Base-by-base conservation (phyloP, 2,329 filamentous ascomycete species). In the Colletotrichum graminicola region DNA sequence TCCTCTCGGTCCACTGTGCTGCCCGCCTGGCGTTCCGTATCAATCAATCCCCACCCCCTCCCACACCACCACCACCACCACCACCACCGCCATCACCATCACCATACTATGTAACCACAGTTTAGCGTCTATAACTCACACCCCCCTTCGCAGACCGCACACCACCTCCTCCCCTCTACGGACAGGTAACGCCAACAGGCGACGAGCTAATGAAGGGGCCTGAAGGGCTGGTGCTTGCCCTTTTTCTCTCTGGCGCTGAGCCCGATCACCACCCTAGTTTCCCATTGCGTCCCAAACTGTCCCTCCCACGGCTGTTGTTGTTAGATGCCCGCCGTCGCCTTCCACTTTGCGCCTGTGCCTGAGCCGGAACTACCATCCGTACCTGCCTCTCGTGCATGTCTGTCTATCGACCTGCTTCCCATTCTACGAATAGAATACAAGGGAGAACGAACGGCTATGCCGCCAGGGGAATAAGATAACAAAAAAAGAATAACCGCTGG, bases 221-320 rank as follows among this genome's bases (percentile, higher is more conserved):
- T 23, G 45, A 11, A 61, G 47, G 60, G 47, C 26, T 67, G 64
- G 64, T 71, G 68, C 68, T 71, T 71, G 68, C 39, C 64, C 64
- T 67, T 29, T 71, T 71, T 45, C 68, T 62, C 64, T 47, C 64
- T 71, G 57, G 68, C 68, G 64, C 62, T 47, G 57, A 59, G 65
- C 68, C 59, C 64, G 68, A 71, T 71, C 68, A 59, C 64, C 68
- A 67, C 34, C 57, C 62, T 71, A 71, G 68, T 57, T 71, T 71
- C 57, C 68, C 52, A 59, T 71, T 63, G 43, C 62, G 68, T 67
- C 57, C 68, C 57, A 71, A 68, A 52, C 57, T 57, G 39, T 34
- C 51, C 51, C 39, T 34, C 51, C 16, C 57, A 41, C 68, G 57
- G 67, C 51, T 63, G 56, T 39, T 62, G 51, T 43, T 52, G 68